phyloP scores from a whole-genome alignment of 768 basidiomycete species.

The Russula griseocarnosa region DNA sequence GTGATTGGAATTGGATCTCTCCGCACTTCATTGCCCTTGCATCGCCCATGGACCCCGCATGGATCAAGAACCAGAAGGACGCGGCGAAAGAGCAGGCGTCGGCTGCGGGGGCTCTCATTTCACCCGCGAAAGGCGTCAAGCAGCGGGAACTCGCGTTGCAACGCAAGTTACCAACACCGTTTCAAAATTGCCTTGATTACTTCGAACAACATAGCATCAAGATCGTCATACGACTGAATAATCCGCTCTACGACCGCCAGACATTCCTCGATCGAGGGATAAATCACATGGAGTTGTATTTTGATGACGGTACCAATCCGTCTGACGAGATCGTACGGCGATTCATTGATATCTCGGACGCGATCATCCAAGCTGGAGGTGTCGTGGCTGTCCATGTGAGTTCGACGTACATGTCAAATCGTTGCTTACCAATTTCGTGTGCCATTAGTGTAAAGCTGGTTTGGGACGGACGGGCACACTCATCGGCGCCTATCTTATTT shows the following conservation, averaged over 20 bases:
- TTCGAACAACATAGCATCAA: constrained; percentile 86
- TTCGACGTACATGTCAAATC: constrained; percentile 26
- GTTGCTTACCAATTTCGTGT: constrained; percentile 24
- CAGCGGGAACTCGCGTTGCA: constrained; percentile 55
- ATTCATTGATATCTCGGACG: constrained; percentile 84
- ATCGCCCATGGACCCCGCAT: constrained; percentile 77
- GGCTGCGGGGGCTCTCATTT: constrained; percentile 32
- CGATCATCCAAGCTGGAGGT: constrained; percentile 69
- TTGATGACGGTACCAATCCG: constrained; percentile 97
- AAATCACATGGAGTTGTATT: constrained; percentile 89
- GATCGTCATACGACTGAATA: constrained; percentile 90
- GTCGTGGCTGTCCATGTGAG: constrained; percentile 86
- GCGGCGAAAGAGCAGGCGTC: constrained; percentile 62
- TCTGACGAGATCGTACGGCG: constrained; percentile 90
- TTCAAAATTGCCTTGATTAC: constrained; percentile 88
- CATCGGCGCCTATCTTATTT: constrained; percentile 96
- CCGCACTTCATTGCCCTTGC: constrained; percentile 93
- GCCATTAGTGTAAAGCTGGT: constrained; percentile 84
- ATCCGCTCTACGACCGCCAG: constrained; percentile 79
- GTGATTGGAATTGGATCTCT: constrained; percentile 95
- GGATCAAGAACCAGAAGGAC: constrained; percentile 74
- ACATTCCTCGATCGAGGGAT: constrained; percentile 83
- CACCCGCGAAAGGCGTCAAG: constrained; percentile 32
- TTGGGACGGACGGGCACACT: constrained; percentile 94
- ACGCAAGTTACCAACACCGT: constrained; percentile 73